Evolutionary conservation across 495 filamentous ascomycete species (phyloP).

Genomic region (Penicillium antarcticum): DNA sequence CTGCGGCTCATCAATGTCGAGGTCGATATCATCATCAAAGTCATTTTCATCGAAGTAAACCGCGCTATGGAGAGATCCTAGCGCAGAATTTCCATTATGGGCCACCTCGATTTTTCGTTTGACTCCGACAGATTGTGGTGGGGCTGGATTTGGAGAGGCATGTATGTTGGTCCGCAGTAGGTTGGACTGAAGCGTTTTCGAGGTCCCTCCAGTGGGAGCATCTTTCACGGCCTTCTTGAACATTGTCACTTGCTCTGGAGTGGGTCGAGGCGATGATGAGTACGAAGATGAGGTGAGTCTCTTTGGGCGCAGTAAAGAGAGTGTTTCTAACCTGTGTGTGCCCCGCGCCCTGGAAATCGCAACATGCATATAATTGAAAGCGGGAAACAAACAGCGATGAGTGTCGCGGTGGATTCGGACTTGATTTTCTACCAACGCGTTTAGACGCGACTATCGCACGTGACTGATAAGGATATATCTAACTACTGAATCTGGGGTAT

Average conservation of each 20-base stretch:
- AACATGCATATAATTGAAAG: constrained; percentile 35
- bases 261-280: constrained; percentile 23
- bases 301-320: constrained; percentile 22
- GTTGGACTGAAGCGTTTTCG: constrained; percentile 38
- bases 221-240: constrained; percentile 45
- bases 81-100: constrained; percentile 25
- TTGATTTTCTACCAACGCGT: constrained; percentile 12
- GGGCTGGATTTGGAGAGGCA: constrained; percentile 17
- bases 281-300: constrained; percentile 20
- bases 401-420: neutral
- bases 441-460: constrained; percentile 29
- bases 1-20: constrained; percentile 42
- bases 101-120: constrained; percentile 46
- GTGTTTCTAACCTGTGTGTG: constrained; percentile 16
- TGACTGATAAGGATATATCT: constrained; percentile 25
- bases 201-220: constrained; percentile 26
- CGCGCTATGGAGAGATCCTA: constrained; percentile 42
- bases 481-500: neutral
- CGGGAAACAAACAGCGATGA: neutral
- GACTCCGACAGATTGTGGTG: constrained; percentile 29
- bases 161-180: constrained; percentile 22
- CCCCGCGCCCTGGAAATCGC: constrained; percentile 11
- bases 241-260: constrained; percentile 26
- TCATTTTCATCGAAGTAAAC: constrained; percentile 56
- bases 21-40: constrained; percentile 51